phyloP scores from a whole-genome alignment of 495 filamentous ascomycete species.

The Evernia prunastri region DNA sequence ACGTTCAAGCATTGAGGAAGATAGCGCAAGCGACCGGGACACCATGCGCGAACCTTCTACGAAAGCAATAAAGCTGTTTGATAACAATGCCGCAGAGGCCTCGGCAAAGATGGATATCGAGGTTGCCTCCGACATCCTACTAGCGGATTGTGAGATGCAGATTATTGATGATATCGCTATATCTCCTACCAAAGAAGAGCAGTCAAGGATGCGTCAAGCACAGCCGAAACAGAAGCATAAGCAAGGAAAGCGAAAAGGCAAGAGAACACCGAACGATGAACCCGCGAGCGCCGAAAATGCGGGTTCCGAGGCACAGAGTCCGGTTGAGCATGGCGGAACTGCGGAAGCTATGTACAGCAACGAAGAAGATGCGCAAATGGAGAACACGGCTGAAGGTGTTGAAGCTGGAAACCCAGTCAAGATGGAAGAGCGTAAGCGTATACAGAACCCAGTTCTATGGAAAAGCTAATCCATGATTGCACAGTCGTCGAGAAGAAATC shows the following conservation, averaged over 20 bases:
- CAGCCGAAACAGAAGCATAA: conserved; percentile 35
- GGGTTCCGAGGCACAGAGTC: neutral
- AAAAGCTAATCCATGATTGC: conserved; percentile 28
- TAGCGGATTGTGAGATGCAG: conserved; percentile 4
- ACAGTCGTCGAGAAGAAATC: conserved; percentile 71
- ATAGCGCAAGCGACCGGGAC: conserved; percentile 35
- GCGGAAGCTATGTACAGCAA: conserved; percentile 21
- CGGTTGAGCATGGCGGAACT: neutral
- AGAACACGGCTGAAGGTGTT: conserved; percentile 38
- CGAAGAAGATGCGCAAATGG: conserved; percentile 37
- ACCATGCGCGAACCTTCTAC: neutral
- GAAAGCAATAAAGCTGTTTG: conserved; percentile 6
- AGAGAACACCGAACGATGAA: conserved; percentile 38
- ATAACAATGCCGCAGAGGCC: neutral
- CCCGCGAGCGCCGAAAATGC: conserved; percentile 21
- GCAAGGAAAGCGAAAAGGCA: conserved; percentile 42
- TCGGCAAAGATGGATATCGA: neutral
- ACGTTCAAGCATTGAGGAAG: conserved; percentile 38
- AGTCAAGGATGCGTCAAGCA: conserved; percentile 8
- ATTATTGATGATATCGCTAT: neutral
- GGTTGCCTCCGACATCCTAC: neutral
- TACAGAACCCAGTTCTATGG: conserved; percentile 26
- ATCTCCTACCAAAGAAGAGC: neutral
- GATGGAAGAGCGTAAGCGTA: conserved; percentile 56
- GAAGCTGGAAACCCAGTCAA: conserved; percentile 48